Base-by-base conservation (phyloP, 108 stramenopile genomes). In the Fragilariopsis cylindrus region DNA sequence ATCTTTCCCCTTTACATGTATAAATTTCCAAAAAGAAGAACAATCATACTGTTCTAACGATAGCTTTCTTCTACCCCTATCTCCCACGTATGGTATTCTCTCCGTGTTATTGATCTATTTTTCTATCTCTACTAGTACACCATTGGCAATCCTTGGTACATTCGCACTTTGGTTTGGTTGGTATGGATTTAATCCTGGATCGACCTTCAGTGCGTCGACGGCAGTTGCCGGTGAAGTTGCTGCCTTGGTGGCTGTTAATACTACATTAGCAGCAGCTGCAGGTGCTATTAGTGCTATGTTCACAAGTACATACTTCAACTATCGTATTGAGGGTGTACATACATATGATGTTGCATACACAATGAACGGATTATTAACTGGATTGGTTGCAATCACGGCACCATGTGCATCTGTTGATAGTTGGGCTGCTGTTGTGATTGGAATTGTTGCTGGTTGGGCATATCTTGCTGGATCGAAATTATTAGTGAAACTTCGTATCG, bases 121-220 rank as follows among this genome's bases (percentile, higher is more conserved):
- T 54, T 50, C 48, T 69, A 18, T 72, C 30, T 43, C 19, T 30
- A 30, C 30, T 30, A 30, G 57, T 19, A 57, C 57, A 18, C 72
- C 75, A 4, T 55, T 78, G 41, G 71, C 77, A 62, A 54, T 81
- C 56, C 84, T 85, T 70, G 84, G 80, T 48, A 79, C 81, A 11
- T 79, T 84, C 45, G 72, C 92, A 70, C 87, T 98, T 7, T 96
- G 96, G 96, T 88, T 96, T 56, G 97, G 96, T 60, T 76, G 97
- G 97, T 96, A 95, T 65, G 96, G 95, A n/a, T 97, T 97, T 91
- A 97, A 97, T 83, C 81, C 86, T 13, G 94, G 92, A 16, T 93
- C 91, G 12, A 87, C 92, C 7, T 81, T 93, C 19, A 55, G 53
- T 8, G 89, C 92, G 62, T 69, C 70, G 52, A 72, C 63, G 40